Evolutionary conservation across 192 early-diverging fungal species (phyloP).

Genomic region (Backusella liffmaniae): DNA sequence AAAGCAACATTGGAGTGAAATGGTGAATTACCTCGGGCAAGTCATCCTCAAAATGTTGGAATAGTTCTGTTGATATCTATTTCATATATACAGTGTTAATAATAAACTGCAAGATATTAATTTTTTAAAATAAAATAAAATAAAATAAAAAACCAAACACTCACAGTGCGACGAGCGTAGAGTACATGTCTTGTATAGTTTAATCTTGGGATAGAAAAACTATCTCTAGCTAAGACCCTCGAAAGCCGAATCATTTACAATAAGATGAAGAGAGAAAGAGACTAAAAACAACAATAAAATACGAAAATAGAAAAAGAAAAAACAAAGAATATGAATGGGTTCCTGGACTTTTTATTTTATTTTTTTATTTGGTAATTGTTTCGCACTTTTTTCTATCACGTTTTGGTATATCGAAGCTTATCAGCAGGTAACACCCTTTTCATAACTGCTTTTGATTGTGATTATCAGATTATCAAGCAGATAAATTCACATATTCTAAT

Average conservation of each 20-base stretch:
- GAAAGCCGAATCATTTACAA: background rate
- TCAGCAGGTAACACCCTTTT: background rate
- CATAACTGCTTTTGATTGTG: background rate
- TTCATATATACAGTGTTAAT: background rate
- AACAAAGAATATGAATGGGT: background rate
- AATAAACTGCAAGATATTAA: too few relatives aligned
- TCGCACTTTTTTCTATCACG: background rate
- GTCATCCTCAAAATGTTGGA: conserved; percentile 10
- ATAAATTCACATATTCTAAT: too few relatives aligned
- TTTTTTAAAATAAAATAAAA: background rate
- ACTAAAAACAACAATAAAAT: background rate
- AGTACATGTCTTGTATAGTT: background rate
- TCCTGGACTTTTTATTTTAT: background rate
- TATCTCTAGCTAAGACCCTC: background rate
- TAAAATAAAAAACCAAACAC: background rate
- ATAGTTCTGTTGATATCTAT: conserved; percentile 11
- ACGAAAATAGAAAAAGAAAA: background rate
- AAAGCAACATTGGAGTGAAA: background rate
- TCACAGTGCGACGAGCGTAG: background rate
- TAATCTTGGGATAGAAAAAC: background rate
- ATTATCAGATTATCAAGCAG: too few relatives aligned
- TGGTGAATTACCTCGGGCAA: conserved; percentile 8
- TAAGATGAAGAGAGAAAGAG: background rate
- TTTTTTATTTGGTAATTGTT: background rate
- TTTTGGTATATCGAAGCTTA: background rate